Percentiles rank a stretch among this genome's conserved stretches.
Conservation (phyloP, 176 grass and related monocot species). For the Lolium multiflorum region DNA sequence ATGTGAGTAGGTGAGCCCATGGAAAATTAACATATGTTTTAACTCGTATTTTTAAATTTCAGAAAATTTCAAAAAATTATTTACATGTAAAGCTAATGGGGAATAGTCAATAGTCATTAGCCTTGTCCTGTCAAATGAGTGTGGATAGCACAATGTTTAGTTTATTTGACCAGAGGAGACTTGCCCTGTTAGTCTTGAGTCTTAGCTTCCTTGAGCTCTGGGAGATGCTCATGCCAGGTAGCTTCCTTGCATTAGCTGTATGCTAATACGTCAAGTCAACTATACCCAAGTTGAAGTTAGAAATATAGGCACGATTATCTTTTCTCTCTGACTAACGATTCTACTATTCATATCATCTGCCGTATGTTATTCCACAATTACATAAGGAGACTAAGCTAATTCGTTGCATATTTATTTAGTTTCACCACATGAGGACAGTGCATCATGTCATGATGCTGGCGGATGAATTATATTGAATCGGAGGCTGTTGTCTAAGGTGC, state of each 20-base stretch:
- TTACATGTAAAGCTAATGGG: not conserved
- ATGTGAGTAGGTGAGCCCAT: too few species aligned
- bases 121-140: not conserved
- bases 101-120: not conserved
- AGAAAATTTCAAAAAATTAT: too few species aligned
- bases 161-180: slow-evolving; percentile 5
- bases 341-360: not conserved
- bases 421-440: not conserved
- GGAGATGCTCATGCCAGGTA: not conserved
- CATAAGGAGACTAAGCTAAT: not conserved
- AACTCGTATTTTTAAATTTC: too few species aligned
- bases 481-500: not conserved
- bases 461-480: not conserved
- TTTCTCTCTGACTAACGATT: not conserved
- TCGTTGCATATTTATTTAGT: not conserved
- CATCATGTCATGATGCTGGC: slow-evolving; percentile 6
- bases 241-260: not conserved
- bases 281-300: slow-evolving; percentile 23
- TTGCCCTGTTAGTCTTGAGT: too few species aligned
- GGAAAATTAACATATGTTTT: too few species aligned
- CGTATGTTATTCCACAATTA: not conserved
- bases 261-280: not conserved
- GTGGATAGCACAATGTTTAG: not conserved
- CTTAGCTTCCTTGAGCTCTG: too few species aligned
- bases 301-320: not conserved